Evolutionary conservation across 2,329 filamentous ascomycete genomes (phyloP).

Genomic region (Xylariaceae sp.): DNA sequence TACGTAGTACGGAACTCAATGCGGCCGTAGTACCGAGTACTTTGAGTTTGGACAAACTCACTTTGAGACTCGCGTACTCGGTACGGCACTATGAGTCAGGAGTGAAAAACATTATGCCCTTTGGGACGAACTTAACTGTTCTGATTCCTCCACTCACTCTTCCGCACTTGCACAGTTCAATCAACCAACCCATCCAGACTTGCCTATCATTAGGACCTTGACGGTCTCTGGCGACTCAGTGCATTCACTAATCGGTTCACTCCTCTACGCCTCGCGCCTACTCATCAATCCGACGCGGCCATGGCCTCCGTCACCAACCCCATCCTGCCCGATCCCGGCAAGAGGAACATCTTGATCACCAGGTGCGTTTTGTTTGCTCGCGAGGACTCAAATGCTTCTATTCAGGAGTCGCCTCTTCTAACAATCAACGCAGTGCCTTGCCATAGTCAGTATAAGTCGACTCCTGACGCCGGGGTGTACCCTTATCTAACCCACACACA

Average conservation of each 20-base stretch:
- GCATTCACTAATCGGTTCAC: not conserved
- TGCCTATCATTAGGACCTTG: not conserved
- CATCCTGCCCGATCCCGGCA: constrained; percentile 62
- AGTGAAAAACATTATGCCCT: not conserved
- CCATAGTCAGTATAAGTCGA: constrained; percentile 6
- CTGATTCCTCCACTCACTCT: not conserved
- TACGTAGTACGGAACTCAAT: too few relatives aligned
- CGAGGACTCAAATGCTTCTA: not conserved
- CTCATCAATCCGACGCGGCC: not conserved
- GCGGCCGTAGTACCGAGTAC: too few relatives aligned
- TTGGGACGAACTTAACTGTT: too few relatives aligned
- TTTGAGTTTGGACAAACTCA: not conserved
- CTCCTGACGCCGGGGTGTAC: not conserved
- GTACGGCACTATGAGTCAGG: not conserved
- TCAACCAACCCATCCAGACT: not conserved
- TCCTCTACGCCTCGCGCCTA: not conserved
- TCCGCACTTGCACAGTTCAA: not conserved
- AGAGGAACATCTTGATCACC: constrained; percentile 85
- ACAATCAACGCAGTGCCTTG: not conserved
- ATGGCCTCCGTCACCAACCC: constrained; percentile 19
- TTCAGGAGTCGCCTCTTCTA: not conserved
- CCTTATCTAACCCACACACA: constrained; percentile 7
- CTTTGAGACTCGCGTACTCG: not conserved
- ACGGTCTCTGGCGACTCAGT: not conserved
- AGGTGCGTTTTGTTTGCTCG: constrained; percentile 37